phyloP scores from a whole-genome alignment of 2,329 filamentous ascomycete genomes.

The Alternaria sp. region DNA sequence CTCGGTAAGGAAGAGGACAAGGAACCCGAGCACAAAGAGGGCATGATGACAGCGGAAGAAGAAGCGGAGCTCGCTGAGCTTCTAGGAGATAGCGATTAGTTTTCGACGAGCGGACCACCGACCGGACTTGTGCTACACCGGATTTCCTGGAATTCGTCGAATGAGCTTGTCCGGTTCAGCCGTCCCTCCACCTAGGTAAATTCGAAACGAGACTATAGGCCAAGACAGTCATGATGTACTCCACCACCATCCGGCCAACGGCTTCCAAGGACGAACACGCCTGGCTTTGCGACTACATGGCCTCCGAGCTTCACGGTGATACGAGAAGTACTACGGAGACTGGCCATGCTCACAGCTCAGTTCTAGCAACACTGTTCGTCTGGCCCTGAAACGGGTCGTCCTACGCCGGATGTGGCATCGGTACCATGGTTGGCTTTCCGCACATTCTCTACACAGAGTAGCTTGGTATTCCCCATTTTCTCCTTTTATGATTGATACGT shows the following conservation, averaged over 20 bases:
- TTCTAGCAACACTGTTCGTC: constrained; percentile 11
- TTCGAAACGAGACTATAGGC: constrained; percentile 28
- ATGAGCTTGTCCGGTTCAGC: constrained; percentile 27
- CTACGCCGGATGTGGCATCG: constrained; percentile 25
- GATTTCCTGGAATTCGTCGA: constrained; percentile 25
- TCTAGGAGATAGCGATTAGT: constrained; percentile 75
- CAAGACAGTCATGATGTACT: constrained; percentile 26
- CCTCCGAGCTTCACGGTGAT: constrained; percentile 1
- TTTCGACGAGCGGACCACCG: constrained; percentile 26
- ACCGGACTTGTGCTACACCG: constrained; percentile 23
- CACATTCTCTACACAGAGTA: constrained; percentile 25
- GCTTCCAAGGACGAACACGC: constrained; percentile 19
- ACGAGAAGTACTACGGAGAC: constrained; percentile 7
- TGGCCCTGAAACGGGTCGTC: constrained; percentile 8
- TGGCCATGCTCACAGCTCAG: constrained; percentile 14
- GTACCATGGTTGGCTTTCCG: constrained; percentile 26
- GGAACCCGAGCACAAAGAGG: constrained; percentile 55
- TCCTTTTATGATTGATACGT: constrained; percentile 26
- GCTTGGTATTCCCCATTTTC: constrained; percentile 32
- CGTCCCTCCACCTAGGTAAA: constrained; percentile 26
- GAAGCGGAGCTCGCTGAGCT: constrained; percentile 90
- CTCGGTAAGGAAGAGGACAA: constrained; percentile 55
- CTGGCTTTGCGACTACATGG: constrained; percentile 16
- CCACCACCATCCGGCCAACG: constrained; percentile 21
- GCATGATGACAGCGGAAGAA: constrained; percentile 81